These are phyloP conservation scores for Drosera spatulata DNA, from an alignment of 179 eudicot species.

Conservation along the genomic window DNA sequence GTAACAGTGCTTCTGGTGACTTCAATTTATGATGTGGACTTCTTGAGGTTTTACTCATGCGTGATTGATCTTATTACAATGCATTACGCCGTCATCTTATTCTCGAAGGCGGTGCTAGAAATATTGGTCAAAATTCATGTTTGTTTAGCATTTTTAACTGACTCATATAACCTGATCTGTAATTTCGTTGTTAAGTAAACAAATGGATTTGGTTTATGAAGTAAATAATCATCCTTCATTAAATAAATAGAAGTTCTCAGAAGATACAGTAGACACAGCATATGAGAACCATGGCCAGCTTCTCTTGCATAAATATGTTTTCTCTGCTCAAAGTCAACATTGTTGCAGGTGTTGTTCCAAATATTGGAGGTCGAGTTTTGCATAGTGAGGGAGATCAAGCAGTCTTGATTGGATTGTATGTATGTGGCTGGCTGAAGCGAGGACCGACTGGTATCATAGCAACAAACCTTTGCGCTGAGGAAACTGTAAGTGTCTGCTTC, in stretches of 20 bases:
- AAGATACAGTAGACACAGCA: background rate
- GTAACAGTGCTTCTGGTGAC: background rate
- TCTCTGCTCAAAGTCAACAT: background rate
- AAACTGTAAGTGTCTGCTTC: conserved; percentile 53
- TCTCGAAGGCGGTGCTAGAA: too few relatives aligned
- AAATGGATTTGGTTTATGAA: too few relatives aligned
- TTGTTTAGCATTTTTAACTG: too few relatives aligned
- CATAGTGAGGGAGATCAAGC: conserved; percentile 22
- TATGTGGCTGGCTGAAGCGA: conserved; percentile 58
- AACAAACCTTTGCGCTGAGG: conserved; percentile 92
- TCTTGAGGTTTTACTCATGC: too few relatives aligned
- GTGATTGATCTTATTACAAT: background rate
- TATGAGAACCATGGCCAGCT: background rate
- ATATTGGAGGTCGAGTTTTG: conserved; percentile 69
- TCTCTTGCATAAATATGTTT: background rate
- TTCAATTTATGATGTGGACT: background rate
- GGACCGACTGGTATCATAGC: conserved; percentile 94
- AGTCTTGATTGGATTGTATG: conserved; percentile 34
- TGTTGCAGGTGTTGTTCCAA: conserved; percentile 79
- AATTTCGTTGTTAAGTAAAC: too few relatives aligned
- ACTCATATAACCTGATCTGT: background rate
- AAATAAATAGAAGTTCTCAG: background rate
- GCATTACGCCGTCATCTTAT: background rate
- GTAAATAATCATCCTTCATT: background rate
- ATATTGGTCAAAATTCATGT: too few relatives aligned